Evolutionary conservation across 2,329 filamentous ascomycete genomes (phyloP).

Genomic region (Cladosporium sp.): DNA sequence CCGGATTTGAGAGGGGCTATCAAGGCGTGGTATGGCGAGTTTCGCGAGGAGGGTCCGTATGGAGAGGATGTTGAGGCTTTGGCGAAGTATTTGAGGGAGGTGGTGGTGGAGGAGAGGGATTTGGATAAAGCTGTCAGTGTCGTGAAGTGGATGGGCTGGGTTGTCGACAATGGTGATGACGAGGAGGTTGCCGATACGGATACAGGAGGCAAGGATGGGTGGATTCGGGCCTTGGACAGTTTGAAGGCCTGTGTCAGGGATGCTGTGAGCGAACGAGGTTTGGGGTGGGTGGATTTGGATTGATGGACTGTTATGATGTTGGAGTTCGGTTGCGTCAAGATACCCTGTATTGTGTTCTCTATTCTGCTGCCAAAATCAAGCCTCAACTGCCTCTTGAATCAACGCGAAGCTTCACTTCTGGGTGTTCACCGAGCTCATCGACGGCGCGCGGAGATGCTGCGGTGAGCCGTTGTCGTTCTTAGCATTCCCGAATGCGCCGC

Average conservation of each 20-base stretch:
- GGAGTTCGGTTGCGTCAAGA: background rate
- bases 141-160: conserved; percentile 56
- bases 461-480: too few species aligned
- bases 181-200: conserved; percentile 1
- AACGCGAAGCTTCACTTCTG: too few species aligned
- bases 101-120: conserved; percentile 70
- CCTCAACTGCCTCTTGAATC: too few species aligned
- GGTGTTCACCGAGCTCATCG: too few species aligned
- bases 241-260: conserved; percentile 39
- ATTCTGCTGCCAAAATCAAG: too few species aligned
- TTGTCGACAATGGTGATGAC: conserved; percentile 25
- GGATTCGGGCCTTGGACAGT: conserved; percentile 32
- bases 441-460: too few species aligned
- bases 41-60: conserved; percentile 69
- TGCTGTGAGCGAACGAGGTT: conserved; percentile 38
- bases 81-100: conserved; percentile 62
- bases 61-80: conserved; percentile 69
- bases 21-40: conserved; percentile 68
- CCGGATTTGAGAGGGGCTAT: conserved; percentile 68
- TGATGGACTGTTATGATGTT: background rate
- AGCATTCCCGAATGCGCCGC: too few species aligned
- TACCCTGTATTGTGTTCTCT: background rate
- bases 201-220: conserved; percentile 19
- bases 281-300: conserved; percentile 41
- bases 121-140: conserved; percentile 67